Percentiles rank a stretch among this genome's conserved stretches.
Evolutionary conservation across 768 basidiomycete species (phyloP).

Genomic region (Paxillus involutus): DNA sequence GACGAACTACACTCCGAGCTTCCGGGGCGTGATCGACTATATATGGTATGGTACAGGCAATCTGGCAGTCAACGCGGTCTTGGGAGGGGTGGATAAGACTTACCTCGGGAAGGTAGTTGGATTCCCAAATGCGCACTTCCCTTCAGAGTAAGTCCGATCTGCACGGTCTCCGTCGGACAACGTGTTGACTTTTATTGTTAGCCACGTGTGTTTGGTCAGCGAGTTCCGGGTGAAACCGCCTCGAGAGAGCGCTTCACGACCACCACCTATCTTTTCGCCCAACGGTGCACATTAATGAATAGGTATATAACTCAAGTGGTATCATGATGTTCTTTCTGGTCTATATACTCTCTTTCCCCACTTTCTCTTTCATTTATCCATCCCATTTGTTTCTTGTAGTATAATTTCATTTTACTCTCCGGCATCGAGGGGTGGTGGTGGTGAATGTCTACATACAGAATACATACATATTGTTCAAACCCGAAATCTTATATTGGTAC

Average conservation of each 20-base stretch:
- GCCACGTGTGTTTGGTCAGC: constrained; percentile 69
- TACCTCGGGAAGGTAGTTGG: constrained; percentile 93
- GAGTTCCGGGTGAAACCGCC: constrained; percentile 83
- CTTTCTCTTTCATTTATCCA: constrained; percentile 13
- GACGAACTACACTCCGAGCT: constrained; percentile 91
- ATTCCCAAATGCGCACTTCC: constrained; percentile 96
- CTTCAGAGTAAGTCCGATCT: constrained; percentile 79
- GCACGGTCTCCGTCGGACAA: not conserved
- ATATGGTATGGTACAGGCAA: constrained; percentile 85
- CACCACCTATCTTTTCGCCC: constrained; percentile 39
- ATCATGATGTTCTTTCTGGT: not conserved
- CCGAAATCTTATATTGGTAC: constrained; percentile 13
- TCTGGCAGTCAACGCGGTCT: constrained; percentile 75
- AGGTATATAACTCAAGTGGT: constrained; percentile 2
- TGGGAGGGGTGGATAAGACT: constrained; percentile 80
- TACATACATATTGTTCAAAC: constrained; percentile 8
- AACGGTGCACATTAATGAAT: constrained; percentile 33
- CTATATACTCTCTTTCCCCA: constrained; percentile 7
- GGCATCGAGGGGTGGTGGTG: not conserved
- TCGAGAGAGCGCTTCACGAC: constrained; percentile 41
- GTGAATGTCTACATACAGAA: not conserved
- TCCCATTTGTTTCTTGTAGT: constrained; percentile 9
- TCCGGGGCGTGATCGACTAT: constrained; percentile 87
- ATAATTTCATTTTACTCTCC: constrained; percentile 3
- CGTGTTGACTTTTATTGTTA: constrained; percentile 29